Evolutionary conservation across 352 stramenopile genomes (phyloP), one percentile per base, ranked within the genome.

Genomic region (Elongisporangium prolatum): DNA sequence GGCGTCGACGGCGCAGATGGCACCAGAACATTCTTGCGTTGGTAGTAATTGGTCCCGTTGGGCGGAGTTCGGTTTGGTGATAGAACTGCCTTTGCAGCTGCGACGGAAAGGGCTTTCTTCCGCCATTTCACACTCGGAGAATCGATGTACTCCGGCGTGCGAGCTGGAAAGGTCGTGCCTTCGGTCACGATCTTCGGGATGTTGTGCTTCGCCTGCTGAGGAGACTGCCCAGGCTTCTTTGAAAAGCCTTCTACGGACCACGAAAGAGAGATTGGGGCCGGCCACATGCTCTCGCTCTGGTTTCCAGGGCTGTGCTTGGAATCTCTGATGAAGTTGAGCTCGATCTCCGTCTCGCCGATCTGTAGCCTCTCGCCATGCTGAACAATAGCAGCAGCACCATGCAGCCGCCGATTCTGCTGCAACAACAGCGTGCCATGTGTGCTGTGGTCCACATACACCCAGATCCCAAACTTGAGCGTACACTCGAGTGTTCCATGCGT

Each of bases 361-460:
- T 67, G 59, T 18, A 92, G 68, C 18, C 47, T 69, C 57, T 93
- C 83, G 40, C 83, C 83, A 50, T 77, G 63, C 22, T 60, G 67
- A 40, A 93, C 77, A 7, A 93, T 61, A 2, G 72, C 72, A 2
- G 80, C 83, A 21, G 82, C 65, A 21, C 65, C 49, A 28, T 88
- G 80, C 8, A 93, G 52, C 14, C 59, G 65, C 2, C 50, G 17
- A 47, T 59, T 60, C 3, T 63, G 54, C 0, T 64, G 60, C 64
- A 88, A 84, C 7, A 90, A 52, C 13, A 56, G 62, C 20, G 77
- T 85, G 38, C 84, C 84, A 4, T 58, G 24, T 2, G 54, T 50
- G 52, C 84, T 93, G 56, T 93, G 84, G 68, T 93, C 84, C 21
- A 88, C 84, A 44, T 82, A 93, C 40, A 93, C 74, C 84, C 84